These are phyloP conservation scores for Clavaria fumosa DNA, from an alignment of 768 basidiomycete genomes.

Conservation along the genomic window DNA sequence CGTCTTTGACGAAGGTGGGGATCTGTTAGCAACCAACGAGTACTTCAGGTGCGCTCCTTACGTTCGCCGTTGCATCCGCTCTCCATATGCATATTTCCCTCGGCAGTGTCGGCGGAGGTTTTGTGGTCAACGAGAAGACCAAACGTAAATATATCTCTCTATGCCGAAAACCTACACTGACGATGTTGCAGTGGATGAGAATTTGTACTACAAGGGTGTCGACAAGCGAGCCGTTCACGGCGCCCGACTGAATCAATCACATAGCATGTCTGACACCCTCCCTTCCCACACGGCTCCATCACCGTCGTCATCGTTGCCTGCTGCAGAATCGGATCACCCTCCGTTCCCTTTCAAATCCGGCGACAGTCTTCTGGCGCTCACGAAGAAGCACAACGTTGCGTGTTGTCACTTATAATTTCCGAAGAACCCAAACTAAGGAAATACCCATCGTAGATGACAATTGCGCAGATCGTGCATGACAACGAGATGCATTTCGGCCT, in stretches of 20 bases:
- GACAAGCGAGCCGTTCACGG: conserved; percentile 70
- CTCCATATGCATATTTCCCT: background rate
- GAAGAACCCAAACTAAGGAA: conserved; percentile 6
- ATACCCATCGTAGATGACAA: conserved; percentile 49
- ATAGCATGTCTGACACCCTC: conserved; percentile 26
- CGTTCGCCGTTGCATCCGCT: conserved; percentile 12
- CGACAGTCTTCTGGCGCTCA: conserved; percentile 56
- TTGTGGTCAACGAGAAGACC: conserved; percentile 90
- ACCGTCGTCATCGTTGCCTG: conserved; percentile 6
- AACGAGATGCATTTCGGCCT: conserved; percentile 78
- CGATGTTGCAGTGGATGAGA: conserved; percentile 57
- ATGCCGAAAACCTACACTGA: background rate
- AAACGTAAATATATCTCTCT: conserved; percentile 49
- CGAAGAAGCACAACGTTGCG: conserved; percentile 71
- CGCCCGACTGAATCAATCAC: conserved; percentile 58
- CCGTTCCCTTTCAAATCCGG: conserved; percentile 77
- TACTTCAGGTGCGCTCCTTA: conserved; percentile 78
- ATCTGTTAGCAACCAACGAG: conserved; percentile 84
- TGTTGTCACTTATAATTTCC: conserved; percentile 16
- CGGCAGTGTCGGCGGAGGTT: conserved; percentile 73
- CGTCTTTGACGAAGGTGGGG: conserved; percentile 66
- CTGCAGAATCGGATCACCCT: conserved; percentile 33
- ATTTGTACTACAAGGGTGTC: conserved; percentile 86
- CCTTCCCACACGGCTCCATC: conserved; percentile 7
- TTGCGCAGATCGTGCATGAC: conserved; percentile 87